Percentiles rank a stretch among this genome's conserved stretches.
Evolutionary conservation across 331 rosid species (phyloP).

Genomic region (Quercus lobata): DNA sequence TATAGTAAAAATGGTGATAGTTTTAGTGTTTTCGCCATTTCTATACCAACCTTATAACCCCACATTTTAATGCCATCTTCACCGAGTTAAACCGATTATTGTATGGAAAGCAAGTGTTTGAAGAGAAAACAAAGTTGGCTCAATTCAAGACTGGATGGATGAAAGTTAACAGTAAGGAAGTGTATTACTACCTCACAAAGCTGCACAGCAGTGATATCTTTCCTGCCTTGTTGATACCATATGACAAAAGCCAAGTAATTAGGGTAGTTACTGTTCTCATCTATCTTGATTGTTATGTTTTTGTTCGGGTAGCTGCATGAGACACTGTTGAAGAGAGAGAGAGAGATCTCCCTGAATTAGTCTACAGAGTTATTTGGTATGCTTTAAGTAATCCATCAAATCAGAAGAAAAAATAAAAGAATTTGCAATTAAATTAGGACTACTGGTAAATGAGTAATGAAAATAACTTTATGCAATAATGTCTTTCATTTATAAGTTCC

Average conservation of each 20-base stretch:
- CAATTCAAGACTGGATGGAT: background rate
- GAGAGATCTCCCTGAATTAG: background rate
- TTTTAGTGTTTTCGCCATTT: too few relatives aligned
- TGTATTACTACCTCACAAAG: constrained; percentile 65
- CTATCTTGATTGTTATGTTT: constrained; percentile 74
- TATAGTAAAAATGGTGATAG: too few relatives aligned
- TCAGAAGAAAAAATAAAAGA: background rate
- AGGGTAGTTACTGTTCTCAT: constrained; percentile 69
- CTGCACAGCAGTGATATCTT: constrained; percentile 84
- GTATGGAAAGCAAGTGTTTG: background rate
- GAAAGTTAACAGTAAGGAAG: background rate
- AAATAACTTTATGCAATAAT: too few relatives aligned
- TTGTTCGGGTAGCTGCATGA: constrained; percentile 81
- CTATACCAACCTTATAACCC: too few relatives aligned
- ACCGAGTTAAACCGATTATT: background rate
- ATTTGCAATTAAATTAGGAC: background rate
- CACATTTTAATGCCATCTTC: too few relatives aligned
- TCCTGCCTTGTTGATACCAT: constrained; percentile 83
- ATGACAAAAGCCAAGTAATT: constrained; percentile 75
- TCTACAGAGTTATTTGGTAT: background rate
- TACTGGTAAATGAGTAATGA: too few relatives aligned
- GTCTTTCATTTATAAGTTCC: background rate
- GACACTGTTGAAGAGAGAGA: constrained; percentile 43
- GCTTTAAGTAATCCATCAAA: background rate
- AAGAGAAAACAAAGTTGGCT: background rate